A percentile compares a stretch with the other conserved stretches of the same genome.
Evolutionary conservation across 345 rosid species (phyloP).

Genomic region (Euclidium syriacum): DNA sequence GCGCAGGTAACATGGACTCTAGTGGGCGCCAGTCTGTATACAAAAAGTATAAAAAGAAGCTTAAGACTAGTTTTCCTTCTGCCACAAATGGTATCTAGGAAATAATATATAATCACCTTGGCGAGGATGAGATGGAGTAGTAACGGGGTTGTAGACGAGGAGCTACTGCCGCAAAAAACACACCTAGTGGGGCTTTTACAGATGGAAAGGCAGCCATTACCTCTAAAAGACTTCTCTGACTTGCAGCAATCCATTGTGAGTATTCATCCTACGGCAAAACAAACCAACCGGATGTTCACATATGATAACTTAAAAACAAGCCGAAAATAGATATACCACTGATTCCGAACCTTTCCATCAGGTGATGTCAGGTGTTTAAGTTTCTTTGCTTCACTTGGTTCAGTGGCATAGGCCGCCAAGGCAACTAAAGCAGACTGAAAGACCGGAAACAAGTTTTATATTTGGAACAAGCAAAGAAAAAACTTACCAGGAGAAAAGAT

Average conservation of each 20-base stretch:
- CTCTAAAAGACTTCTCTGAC: constrained; percentile 94
- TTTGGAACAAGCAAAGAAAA: background rate
- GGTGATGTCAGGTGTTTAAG: constrained; percentile 59
- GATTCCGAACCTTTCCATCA: constrained; percentile 53
- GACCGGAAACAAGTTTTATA: background rate
- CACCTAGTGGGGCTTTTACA: constrained; percentile 87
- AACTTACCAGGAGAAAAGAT: background rate
- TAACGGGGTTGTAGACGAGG: constrained; percentile 90
- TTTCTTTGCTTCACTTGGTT: constrained; percentile 67
- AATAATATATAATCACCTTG: constrained; percentile 41
- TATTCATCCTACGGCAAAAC: constrained; percentile 70
- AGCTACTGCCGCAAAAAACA: constrained; percentile 86
- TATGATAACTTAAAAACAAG: background rate
- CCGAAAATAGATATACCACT: background rate
- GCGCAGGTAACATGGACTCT: constrained; percentile 95
- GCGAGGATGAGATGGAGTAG: constrained; percentile 95
- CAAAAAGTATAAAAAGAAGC: background rate
- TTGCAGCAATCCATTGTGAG: constrained; percentile 76
- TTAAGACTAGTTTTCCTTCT: background rate
- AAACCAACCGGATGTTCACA: background rate
- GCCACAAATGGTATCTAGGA: background rate
- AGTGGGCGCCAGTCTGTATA: constrained; percentile 53
- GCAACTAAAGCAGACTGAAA: constrained; percentile 82
- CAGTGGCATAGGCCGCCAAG: constrained; percentile 85
- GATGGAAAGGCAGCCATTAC: constrained; percentile 91